Conservation (phyloP, 768 basidiomycete genomes). For the Daedaleopsis nitida region DNA sequence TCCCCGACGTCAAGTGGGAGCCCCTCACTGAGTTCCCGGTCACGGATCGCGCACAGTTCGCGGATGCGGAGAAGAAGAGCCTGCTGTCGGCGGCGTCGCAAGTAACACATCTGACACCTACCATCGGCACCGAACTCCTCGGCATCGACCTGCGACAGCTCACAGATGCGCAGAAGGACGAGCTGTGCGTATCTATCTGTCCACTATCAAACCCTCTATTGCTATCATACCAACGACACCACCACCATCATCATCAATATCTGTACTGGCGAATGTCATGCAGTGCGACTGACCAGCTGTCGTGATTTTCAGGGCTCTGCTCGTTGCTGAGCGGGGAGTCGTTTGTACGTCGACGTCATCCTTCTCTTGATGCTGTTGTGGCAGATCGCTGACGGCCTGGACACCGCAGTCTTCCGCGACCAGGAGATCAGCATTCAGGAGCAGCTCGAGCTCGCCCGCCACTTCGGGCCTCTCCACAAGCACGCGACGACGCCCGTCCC, state of each 20-base stretch:
- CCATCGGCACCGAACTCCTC: constrained; percentile 73
- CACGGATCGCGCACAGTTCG: constrained; percentile 64
- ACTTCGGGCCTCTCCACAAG: constrained; percentile 79
- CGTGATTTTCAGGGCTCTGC: constrained; percentile 52
- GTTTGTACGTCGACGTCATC: constrained; percentile 58
- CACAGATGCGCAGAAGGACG: constrained; percentile 70
- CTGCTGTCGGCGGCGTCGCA: constrained; percentile 66
- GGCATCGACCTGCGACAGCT: constrained; percentile 77
- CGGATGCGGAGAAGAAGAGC: constrained; percentile 69
- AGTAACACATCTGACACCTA: constrained; percentile 67
- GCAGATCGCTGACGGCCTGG: constrained; percentile 1
- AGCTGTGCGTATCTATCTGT: constrained; percentile 52
- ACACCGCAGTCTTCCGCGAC: constrained; percentile 64
- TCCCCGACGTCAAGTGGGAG: constrained; percentile 65
- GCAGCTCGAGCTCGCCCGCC: constrained; percentile 69
- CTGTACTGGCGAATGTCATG: background rate
- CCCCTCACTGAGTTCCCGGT: constrained; percentile 60
- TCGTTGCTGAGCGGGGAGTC: constrained; percentile 75
- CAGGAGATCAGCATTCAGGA: constrained; percentile 70
- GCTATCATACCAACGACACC: no score
- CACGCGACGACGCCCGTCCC: constrained; percentile 84
- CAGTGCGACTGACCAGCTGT: constrained; percentile 8
- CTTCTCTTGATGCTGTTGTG: constrained; percentile 1
- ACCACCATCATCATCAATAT: background rate
- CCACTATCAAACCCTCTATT: no score